phyloP scores from a whole-genome alignment of 345 rosid genomes.

The Salix suchowensis region DNA sequence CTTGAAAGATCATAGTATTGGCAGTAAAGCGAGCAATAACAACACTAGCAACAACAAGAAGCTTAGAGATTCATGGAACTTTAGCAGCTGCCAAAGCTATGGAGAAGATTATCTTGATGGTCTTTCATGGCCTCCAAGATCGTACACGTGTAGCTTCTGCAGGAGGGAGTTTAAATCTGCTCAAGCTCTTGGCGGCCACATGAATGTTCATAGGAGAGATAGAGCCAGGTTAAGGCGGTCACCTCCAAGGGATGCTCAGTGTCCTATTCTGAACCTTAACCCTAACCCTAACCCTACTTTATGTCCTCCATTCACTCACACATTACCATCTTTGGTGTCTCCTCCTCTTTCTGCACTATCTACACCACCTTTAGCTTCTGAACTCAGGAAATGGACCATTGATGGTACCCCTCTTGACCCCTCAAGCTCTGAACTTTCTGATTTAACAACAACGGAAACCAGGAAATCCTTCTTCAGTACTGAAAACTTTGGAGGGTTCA shows the following conservation, averaged over 20 bases:
- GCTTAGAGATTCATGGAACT: constrained; percentile 37
- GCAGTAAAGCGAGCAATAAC: constrained; percentile 2
- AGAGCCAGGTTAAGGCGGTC: constrained; percentile 83
- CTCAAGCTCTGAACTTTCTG: constrained; percentile 24
- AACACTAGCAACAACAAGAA: constrained; percentile 28
- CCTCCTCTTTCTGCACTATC: constrained; percentile 45
- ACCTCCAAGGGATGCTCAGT: constrained; percentile 40
- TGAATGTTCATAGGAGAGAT: constrained; percentile 94
- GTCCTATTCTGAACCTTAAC: constrained; percentile 49
- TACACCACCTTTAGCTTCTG: constrained; percentile 38
- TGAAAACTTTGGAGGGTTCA: constrained; percentile 6
- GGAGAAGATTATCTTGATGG: constrained; percentile 58
- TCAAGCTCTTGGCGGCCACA: constrained; percentile 98
- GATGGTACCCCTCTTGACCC: constrained; percentile 20
- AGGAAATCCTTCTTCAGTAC: constrained; percentile 7
- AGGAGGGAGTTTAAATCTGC: constrained; percentile 89
- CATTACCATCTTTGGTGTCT: constrained; percentile 22
- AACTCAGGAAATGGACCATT: constrained; percentile 23
- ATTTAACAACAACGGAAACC: constrained; percentile 16
- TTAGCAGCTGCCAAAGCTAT: constrained; percentile 23
- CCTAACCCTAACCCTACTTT: constrained; percentile 66
- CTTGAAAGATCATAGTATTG: constrained; percentile 34
- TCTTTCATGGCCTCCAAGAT: constrained; percentile 94
- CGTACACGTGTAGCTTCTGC: constrained; percentile 92
- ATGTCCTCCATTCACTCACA: constrained; percentile 31